Percentiles rank a stretch among this genome's conserved stretches.
Evolutionary conservation across 106 monocot genomes (phyloP).

Genomic region (Agapanthus africanus): DNA sequence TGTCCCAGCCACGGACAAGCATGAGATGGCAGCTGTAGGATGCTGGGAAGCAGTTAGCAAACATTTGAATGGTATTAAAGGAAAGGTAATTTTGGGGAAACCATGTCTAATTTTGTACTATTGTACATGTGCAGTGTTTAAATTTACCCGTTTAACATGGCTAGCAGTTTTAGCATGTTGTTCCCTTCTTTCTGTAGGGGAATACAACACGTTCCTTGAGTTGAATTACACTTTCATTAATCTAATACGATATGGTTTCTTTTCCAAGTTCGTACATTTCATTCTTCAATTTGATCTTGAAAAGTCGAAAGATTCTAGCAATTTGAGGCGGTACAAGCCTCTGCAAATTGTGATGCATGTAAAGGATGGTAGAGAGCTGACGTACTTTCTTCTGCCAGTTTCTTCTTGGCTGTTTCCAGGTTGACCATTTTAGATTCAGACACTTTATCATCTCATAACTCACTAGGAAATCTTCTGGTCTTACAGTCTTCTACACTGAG

Average conservation of each 20-base stretch:
- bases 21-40: slow-evolving; percentile 17
- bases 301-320: neutral
- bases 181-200: slow-evolving; percentile 1
- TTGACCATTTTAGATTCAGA: neutral
- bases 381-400: neutral
- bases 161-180: neutral
- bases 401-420: neutral
- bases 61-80: slow-evolving; percentile 36
- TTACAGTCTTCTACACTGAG: too few relatives aligned
- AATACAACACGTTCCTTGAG: slow-evolving; percentile 1
- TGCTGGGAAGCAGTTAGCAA: slow-evolving; percentile 19
- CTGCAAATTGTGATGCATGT: neutral
- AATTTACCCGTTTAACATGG: slow-evolving; percentile 6
- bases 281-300: neutral
- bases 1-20: slow-evolving; percentile 14
- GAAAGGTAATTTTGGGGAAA: slow-evolving; percentile 48
- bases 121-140: slow-evolving; percentile 24
- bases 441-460: neutral
- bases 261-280: neutral
- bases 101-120: slow-evolving; percentile 24
- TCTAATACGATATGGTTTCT: neutral
- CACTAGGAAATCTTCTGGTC: neutral
- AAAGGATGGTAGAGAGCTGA: neutral
- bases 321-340: neutral
- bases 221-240: neutral